A percentile compares a stretch with the other conserved stretches of the same genome.
Evolutionary conservation across 768 basidiomycete species (phyloP).

Genomic region (Lentinus brumalis): DNA sequence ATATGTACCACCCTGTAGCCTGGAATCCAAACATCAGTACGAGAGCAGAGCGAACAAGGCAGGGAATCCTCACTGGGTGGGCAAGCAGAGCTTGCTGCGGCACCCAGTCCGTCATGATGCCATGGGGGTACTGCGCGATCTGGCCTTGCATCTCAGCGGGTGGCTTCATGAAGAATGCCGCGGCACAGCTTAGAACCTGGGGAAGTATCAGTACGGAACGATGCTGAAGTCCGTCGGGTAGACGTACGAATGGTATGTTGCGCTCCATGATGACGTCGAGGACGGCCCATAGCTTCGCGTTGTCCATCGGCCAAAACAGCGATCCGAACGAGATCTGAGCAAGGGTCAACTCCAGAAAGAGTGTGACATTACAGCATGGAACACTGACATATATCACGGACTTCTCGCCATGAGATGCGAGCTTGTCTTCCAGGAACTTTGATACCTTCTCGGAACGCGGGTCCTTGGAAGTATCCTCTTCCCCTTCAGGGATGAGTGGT

Average conservation of each 20-base stretch:
- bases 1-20: slow-evolving; percentile 12
- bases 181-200: slow-evolving; percentile 14
- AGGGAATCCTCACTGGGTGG: not conserved
- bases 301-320: slow-evolving; percentile 18
- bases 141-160: slow-evolving; percentile 8
- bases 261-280: slow-evolving; percentile 20
- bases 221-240: not conserved
- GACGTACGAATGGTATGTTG: slow-evolving; percentile 23
- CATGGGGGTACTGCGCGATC: slow-evolving; percentile 2
- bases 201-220: too few relatives aligned
- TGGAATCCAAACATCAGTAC: not conserved
- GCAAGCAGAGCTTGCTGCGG: slow-evolving; percentile 11
- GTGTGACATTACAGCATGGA: too few relatives aligned
- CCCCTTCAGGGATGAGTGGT: slow-evolving; percentile 11
- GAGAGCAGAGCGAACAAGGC: not conserved
- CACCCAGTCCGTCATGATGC: slow-evolving; percentile 2
- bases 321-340: slow-evolving; percentile 24
- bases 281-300: slow-evolving; percentile 17
- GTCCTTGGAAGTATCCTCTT: not conserved
- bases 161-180: not conserved
- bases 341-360: too few relatives aligned
- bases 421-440: slow-evolving; percentile 14
- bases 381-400: slow-evolving; percentile 21
- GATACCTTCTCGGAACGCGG: slow-evolving; percentile 1
- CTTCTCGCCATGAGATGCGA: slow-evolving; percentile 12